Evolutionary conservation across 2,329 filamentous ascomycete genomes (phyloP).

Genomic region (Pyrenochaeta sp.): DNA sequence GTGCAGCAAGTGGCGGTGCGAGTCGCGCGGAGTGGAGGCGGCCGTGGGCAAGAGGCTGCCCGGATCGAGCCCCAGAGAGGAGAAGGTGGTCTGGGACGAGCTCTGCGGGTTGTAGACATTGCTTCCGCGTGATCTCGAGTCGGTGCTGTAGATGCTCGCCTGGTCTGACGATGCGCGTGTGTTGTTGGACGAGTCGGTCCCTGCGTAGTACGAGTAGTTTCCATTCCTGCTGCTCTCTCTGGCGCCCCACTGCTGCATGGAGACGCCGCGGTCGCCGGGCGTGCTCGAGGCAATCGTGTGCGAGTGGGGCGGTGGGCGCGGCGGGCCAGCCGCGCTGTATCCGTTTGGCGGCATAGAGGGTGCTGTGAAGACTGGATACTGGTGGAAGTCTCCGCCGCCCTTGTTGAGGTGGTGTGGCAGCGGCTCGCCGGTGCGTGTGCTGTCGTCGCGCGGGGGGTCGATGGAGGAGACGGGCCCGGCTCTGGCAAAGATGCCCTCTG

Average conservation of each 20-base stretch:
- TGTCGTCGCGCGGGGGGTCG: conserved; percentile 77
- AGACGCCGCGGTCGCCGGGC: conserved; percentile 70
- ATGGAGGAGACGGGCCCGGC: conserved; percentile 88
- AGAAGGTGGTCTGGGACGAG: conserved; percentile 64
- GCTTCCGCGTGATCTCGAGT: conserved; percentile 65
- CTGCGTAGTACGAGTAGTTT: conserved; percentile 32
- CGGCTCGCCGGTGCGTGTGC: conserved; percentile 76
- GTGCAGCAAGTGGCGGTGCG: conserved; percentile 52
- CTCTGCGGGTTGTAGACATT: conserved; percentile 62
- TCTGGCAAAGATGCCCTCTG: conserved; percentile 73
- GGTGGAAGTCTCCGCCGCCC: conserved; percentile 80
- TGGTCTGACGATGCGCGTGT: conserved; percentile 70
- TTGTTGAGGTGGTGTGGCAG: conserved; percentile 86
- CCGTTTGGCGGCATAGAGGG: conserved; percentile 59
- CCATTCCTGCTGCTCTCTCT: conserved; percentile 37
- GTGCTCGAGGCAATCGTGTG: conserved; percentile 76
- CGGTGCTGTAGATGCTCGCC: conserved; percentile 70
- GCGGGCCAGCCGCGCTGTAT: conserved; percentile 62
- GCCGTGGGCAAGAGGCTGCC: conserved; percentile 51
- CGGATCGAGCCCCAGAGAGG: conserved; percentile 54
- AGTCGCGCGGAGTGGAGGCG: conserved; percentile 51
- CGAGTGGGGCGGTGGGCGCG: conserved; percentile 66
- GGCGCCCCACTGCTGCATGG: conserved; percentile 79
- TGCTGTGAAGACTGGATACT: conserved; percentile 80
- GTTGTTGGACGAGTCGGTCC: conserved; percentile 56